These are phyloP conservation scores for Colletotrichum graminicola DNA, from an alignment of 2,329 filamentous ascomycete species.

Conservation along the genomic window DNA sequence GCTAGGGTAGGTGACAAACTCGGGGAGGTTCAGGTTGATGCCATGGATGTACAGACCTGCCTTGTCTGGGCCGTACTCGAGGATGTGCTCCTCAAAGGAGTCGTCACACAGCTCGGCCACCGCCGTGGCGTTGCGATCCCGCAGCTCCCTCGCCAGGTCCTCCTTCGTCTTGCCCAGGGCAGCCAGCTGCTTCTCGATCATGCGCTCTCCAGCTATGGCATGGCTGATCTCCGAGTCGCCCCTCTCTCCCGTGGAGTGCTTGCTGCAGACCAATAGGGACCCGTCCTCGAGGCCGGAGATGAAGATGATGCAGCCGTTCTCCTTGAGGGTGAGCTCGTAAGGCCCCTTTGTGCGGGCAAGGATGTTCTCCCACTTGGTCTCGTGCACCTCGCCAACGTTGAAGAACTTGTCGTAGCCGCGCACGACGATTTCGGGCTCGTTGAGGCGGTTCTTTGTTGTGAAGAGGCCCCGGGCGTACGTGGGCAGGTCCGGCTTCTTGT, in stretches of 20 bases:
- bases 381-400: conserved; percentile 85
- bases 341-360: conserved; percentile 81
- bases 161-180: conserved; percentile 81
- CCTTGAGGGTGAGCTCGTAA: conserved; percentile 96
- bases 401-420: conserved; percentile 99
- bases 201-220: conserved; percentile 83
- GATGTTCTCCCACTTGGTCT: conserved; percentile 88
- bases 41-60: conserved; percentile 96
- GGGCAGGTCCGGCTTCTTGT: conserved; percentile 87
- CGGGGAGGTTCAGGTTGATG: conserved; percentile 93
- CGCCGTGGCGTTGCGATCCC: conserved; percentile 88
- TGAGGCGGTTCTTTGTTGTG: conserved; percentile 77
- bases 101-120: conserved; percentile 98
- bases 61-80: conserved; percentile 85
- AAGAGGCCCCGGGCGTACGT: conserved; percentile 96
- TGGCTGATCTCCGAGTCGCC: conserved; percentile 81
- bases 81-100: conserved; percentile 94
- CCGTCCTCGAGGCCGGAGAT: conserved; percentile 91
- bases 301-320: conserved; percentile 99
- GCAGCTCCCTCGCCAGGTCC: conserved; percentile 82
- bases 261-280: conserved; percentile 95
- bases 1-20: conserved; percentile 89
- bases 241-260: conserved; percentile 93
- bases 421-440: conserved; percentile 81
- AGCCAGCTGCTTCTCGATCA: conserved; percentile 83